A percentile compares a stretch with the other conserved stretches of the same genome.
These are phyloP conservation scores for Puccinia horiana DNA, from an alignment of 1,284 basidiomycete genomes.

Conservation along the genomic window DNA sequence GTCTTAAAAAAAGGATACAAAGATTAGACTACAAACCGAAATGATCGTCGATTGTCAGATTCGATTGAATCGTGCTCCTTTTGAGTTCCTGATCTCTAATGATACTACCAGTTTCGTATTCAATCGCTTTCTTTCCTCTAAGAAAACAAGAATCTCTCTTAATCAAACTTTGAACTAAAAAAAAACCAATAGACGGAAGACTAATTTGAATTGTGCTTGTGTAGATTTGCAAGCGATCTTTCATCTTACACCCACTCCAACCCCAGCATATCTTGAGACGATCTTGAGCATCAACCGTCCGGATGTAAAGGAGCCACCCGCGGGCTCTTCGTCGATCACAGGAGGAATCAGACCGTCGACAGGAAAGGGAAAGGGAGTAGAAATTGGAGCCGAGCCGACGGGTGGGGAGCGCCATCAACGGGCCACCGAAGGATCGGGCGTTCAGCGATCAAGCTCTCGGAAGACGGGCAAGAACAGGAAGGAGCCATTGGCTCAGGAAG, in stretches of 20 bases:
- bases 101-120: constrained; percentile 38
- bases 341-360: neutral
- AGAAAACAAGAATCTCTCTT: too few relatives aligned
- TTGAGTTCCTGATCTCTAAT: constrained; percentile 40
- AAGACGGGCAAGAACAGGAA: neutral
- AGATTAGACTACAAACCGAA: constrained; percentile 30
- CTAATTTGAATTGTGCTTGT: neutral
- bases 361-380: neutral
- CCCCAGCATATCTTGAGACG: neutral
- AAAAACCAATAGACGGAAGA: neutral
- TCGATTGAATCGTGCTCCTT: constrained; percentile 32
- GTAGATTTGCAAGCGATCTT: constrained; percentile 47
- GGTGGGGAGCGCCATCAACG: neutral
- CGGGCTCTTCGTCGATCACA: neutral
- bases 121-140: neutral
- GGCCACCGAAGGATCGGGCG: too few relatives aligned
- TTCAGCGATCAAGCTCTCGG: too few relatives aligned
- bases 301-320: neutral
- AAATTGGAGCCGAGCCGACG: neutral
- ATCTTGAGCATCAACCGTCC: constrained; percentile 5
- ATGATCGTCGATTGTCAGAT: constrained; percentile 35
- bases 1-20: constrained; percentile 17
- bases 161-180: neutral
- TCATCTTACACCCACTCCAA: constrained; percentile 31
- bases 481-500: neutral